Conservation (phyloP, 805 yeast genomes). For the Hanseniaspora taiwanica region DNA sequence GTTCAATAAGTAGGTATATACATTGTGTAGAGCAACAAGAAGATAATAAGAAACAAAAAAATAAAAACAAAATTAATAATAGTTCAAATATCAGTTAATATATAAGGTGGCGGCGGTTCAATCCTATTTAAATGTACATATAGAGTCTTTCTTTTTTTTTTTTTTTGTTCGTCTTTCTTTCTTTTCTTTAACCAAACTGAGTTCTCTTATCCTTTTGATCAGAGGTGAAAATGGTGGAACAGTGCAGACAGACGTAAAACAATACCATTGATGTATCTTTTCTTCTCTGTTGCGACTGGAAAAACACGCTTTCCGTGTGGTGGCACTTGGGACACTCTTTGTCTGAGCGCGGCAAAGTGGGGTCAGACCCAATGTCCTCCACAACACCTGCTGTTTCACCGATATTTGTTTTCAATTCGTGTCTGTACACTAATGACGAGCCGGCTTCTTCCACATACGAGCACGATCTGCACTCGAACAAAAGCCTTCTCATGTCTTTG, state of each 20-base stretch:
- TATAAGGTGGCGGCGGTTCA: no score
- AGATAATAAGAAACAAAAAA: no score
- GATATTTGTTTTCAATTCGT: slow-evolving; percentile 81
- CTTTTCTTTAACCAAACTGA: slow-evolving; percentile 13
- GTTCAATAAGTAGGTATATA: no score
- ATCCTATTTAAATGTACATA: no score
- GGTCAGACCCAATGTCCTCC: slow-evolving; percentile 89
- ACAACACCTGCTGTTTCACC: slow-evolving; percentile 96
- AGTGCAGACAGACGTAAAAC: slow-evolving; percentile 81
- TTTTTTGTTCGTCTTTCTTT: no score
- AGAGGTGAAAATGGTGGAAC: slow-evolving; percentile 52
- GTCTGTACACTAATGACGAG: slow-evolving; percentile 76
- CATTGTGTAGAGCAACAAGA: no score
- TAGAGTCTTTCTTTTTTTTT: neutral
- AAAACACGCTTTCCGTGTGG: slow-evolving; percentile 84
- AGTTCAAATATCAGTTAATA: no score
- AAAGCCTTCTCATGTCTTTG: slow-evolving; percentile 50
- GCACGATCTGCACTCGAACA: slow-evolving; percentile 91
- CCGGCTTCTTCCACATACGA: slow-evolving; percentile 86
- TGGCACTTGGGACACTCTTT: slow-evolving; percentile 86
- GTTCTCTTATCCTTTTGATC: slow-evolving; percentile 26
- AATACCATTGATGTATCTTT: slow-evolving; percentile 92
- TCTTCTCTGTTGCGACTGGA: slow-evolving; percentile 90
- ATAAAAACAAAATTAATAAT: no score
- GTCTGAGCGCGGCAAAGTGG: slow-evolving; percentile 94